These are phyloP conservation scores for Ogataea wickerhamii DNA, from an alignment of 805 yeast species.

Conservation along the genomic window DNA sequence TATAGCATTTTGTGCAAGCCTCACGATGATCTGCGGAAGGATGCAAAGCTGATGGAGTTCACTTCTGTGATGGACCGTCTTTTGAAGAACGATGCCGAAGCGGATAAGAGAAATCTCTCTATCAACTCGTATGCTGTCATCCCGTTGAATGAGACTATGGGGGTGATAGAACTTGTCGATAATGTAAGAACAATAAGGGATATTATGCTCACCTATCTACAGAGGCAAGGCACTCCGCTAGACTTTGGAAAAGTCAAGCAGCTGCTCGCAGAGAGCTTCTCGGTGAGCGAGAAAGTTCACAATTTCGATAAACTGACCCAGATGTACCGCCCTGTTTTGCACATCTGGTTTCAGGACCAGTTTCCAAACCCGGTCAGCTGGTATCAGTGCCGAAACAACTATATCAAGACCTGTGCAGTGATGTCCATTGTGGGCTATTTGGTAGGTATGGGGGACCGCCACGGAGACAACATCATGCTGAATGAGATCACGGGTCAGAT, in stretches of 20 bases:
- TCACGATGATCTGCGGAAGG: slow-evolving; percentile 90
- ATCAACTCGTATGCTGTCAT: slow-evolving; percentile 85
- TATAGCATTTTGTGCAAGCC: slow-evolving; percentile 81
- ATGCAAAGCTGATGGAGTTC: slow-evolving; percentile 89
- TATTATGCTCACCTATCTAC: slow-evolving; percentile 38
- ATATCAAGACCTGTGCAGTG: slow-evolving; percentile 80
- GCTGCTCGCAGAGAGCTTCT: slow-evolving; percentile 20
- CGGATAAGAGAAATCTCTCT: slow-evolving; percentile 65
- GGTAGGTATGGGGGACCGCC: slow-evolving; percentile 93
- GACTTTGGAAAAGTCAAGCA: slow-evolving; percentile 28
- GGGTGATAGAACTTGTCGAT: slow-evolving; percentile 87
- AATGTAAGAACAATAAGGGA: slow-evolving; percentile 69
- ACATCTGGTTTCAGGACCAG: slow-evolving; percentile 82
- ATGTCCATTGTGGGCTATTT: slow-evolving; percentile 97
- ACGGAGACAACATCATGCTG: slow-evolving; percentile 84
- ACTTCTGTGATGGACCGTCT: slow-evolving; percentile 81
- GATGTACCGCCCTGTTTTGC: slow-evolving; percentile 64
- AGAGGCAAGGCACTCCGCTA: slow-evolving; percentile 24
- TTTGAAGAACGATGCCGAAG: slow-evolving; percentile 60
- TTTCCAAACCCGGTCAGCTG: slow-evolving; percentile 88
- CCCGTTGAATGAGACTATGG: slow-evolving; percentile 81
- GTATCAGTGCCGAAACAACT: slow-evolving; percentile 75
- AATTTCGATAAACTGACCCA: slow-evolving; percentile 33
- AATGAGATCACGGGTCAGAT: slow-evolving; percentile 72
- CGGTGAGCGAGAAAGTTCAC: slow-evolving; percentile 31